phyloP scores from a whole-genome alignment of 2,329 filamentous ascomycete species.

The Penicillium corylophilum region DNA sequence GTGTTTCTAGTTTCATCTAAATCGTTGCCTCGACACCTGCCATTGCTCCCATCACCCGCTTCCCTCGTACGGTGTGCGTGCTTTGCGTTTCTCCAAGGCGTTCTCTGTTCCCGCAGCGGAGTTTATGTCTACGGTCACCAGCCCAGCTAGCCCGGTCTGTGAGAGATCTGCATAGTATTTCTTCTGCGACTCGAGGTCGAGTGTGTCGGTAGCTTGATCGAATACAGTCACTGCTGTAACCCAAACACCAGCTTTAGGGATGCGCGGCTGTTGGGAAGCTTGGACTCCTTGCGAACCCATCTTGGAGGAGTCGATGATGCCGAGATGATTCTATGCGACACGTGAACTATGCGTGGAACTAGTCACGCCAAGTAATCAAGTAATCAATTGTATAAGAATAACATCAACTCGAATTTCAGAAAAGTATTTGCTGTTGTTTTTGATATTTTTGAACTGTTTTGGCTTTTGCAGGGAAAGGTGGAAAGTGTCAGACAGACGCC shows the following conservation, averaged over 20 bases:
- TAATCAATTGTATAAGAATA: not conserved
- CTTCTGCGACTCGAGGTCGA: constrained; percentile 50
- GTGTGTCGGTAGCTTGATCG: constrained; percentile 49
- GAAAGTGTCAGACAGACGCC: constrained; percentile 3
- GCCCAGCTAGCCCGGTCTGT: constrained; percentile 50
- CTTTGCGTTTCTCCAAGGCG: constrained; percentile 58
- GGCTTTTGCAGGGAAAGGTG: constrained; percentile 2
- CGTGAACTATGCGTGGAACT: not conserved
- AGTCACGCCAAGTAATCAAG: not conserved
- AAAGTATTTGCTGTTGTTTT: not conserved
- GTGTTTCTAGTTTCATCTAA: constrained; percentile 3
- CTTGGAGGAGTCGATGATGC: not conserved
- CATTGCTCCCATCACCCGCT: constrained; percentile 44
- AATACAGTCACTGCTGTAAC: constrained; percentile 57
- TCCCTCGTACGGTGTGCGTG: constrained; percentile 62
- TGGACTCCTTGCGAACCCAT: not conserved
- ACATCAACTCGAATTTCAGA: rapidly evolving
- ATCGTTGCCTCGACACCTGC: constrained; percentile 40
- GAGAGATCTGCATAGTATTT: constrained; percentile 56
- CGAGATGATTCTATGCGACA: not conserved
- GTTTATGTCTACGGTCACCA: constrained; percentile 57
- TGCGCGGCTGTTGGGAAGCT: constrained; percentile 16
- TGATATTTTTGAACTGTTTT: not conserved
- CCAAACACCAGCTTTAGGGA: constrained; percentile 45
- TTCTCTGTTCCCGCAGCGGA: constrained; percentile 56